Percentiles rank a stretch among this genome's conserved stretches.
These are phyloP conservation scores for Jamesozyma piceae DNA, from an alignment of 805 yeast species.

Conservation along the genomic window DNA sequence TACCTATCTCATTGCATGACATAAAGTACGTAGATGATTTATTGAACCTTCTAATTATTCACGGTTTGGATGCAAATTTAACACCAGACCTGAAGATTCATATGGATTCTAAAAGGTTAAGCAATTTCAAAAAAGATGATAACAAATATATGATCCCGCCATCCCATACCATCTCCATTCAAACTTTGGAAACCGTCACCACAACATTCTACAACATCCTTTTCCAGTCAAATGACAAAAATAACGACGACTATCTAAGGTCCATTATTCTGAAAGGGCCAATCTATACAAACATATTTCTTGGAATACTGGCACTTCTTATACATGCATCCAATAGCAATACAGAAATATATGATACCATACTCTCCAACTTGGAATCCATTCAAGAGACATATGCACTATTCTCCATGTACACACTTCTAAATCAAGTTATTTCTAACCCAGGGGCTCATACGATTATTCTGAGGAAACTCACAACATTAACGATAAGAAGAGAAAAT, in stretches of 20 bases:
- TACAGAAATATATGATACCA: constrained; percentile 8
- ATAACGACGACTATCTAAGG: constrained; percentile 22
- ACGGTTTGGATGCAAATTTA: constrained; percentile 61
- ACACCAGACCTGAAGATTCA: constrained; percentile 55
- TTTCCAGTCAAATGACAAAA: constrained; percentile 3
- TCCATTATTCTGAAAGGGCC: constrained; percentile 51
- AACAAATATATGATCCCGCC: constrained; percentile 17
- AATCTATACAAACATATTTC: constrained; percentile 52
- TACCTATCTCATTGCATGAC: constrained; percentile 75
- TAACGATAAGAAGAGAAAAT: constrained; percentile 46
- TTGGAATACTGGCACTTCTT: constrained; percentile 34
- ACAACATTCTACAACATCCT: constrained; percentile 20
- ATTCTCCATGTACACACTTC: constrained; percentile 48
- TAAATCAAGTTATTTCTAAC: constrained; percentile 43
- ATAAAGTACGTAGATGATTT: constrained; percentile 63
- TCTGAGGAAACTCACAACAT: constrained; percentile 39
- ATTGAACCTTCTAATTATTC: constrained; percentile 53
- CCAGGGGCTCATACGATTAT: constrained; percentile 40
- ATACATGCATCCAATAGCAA: background rate
- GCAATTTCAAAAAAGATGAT: constrained; percentile 34
- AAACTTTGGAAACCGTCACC: constrained; percentile 12
- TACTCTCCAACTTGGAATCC: constrained; percentile 26
- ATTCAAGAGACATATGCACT: constrained; percentile 60
- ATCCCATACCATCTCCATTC: constrained; percentile 7
- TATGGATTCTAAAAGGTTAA: constrained; percentile 47